These are phyloP conservation scores for Globisporangium splendens DNA, from an alignment of 352 stramenopile genomes.

Conservation along the genomic window DNA sequence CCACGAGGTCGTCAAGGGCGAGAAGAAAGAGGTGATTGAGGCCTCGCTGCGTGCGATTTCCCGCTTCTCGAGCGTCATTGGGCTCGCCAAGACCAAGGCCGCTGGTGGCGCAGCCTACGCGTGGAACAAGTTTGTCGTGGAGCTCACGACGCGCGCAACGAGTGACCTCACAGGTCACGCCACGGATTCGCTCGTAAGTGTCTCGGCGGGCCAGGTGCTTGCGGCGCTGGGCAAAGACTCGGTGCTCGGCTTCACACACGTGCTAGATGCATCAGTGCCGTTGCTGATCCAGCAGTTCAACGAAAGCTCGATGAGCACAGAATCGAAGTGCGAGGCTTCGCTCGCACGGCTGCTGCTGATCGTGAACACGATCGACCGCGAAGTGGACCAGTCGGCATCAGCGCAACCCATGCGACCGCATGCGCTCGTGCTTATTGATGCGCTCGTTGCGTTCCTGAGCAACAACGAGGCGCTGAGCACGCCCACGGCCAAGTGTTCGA, in stretches of 20 bases:
- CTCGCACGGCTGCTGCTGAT: slow-evolving; percentile 63
- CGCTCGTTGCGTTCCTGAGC: slow-evolving; percentile 54
- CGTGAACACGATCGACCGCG: slow-evolving; percentile 78
- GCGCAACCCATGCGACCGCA: slow-evolving; percentile 77
- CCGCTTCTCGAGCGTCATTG: slow-evolving; percentile 58
- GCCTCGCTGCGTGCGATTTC: slow-evolving; percentile 60
- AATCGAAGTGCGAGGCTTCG: slow-evolving; percentile 65
- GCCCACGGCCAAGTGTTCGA: slow-evolving; percentile 52
- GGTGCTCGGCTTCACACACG: slow-evolving; percentile 58
- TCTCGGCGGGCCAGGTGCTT: slow-evolving; percentile 68
- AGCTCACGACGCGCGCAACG: slow-evolving; percentile 61
- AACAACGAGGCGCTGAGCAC: slow-evolving; percentile 21
- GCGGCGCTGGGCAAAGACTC: slow-evolving; percentile 67
- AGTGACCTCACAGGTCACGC: slow-evolving; percentile 67
- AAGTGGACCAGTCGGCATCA: slow-evolving; percentile 73
- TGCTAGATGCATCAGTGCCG: slow-evolving; percentile 59
- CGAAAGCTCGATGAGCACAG: slow-evolving; percentile 34
- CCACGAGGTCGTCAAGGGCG: slow-evolving; percentile 79
- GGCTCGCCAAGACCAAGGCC: slow-evolving; percentile 51
- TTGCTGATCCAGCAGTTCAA: slow-evolving; percentile 65
- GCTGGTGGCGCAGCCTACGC: slow-evolving; percentile 60
- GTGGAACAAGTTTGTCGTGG: slow-evolving; percentile 85
- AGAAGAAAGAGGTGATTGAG: slow-evolving; percentile 79
- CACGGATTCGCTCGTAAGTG: slow-evolving; percentile 77
- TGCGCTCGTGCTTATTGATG: slow-evolving; percentile 48